Base-by-base conservation (phyloP, 495 filamentous ascomycete genomes). In the Penicillium manginii region DNA sequence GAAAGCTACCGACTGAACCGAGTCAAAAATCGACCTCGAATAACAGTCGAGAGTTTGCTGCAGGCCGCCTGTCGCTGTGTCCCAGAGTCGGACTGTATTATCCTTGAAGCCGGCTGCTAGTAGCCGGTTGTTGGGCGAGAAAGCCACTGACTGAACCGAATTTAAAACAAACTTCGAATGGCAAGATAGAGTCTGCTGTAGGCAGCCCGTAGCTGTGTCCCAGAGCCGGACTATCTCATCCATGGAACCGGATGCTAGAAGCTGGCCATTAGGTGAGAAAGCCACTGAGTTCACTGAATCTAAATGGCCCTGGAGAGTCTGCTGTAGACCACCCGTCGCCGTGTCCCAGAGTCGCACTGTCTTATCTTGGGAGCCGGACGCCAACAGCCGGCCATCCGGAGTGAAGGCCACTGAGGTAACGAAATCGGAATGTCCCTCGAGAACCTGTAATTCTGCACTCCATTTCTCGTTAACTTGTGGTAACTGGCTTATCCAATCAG, bases 281-380 rank as follows among this genome's bases (percentile, higher is more conserved):
- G 39, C 3, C 9, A 42, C 3, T 1, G 46, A 42, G n/a, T 18
- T 29, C 39, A 56, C 59, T 57, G 42, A 10, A 11, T 11, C 22
- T 7, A 10, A 47, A 67, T 71, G 64, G 53, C 68, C 59, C 33
- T 37, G 11, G 12, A 37, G 33, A 12, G 7, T 37, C 33, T 37
- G 33, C 12, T 15, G 33, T 15, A 37, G 8, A 3, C 7, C 8
- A 10, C 33, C 33, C 3, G 33, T 37, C 33, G 33, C 33, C 33
- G 8, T 12, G 12, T 73, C 64, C 76, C 77, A 82, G 52, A 77
- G 60, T 60, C 69, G 63, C 3, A 73, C 54, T 15, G 73, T 78
- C 3, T 59, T 59, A 52, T 77, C 65, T 51, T 77, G 64, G n/a
- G 65, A 72, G 18, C 52, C 60, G 8, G 73, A 77, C n/a, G 56